Evolutionary conservation across 441 rosid genomes (phyloP).

Genomic region (Corymbia calophylla): DNA sequence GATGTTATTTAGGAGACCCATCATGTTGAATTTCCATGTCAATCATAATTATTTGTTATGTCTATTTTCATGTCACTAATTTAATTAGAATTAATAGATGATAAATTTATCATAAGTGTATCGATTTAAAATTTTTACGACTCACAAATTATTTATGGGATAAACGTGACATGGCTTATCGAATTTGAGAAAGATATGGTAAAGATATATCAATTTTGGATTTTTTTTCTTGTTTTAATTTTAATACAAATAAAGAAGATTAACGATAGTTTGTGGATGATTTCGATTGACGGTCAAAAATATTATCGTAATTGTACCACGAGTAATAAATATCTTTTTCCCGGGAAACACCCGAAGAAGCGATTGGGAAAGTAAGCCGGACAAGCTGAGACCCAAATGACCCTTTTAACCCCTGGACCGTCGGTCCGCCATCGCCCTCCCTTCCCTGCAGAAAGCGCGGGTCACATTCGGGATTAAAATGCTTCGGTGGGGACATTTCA

Average conservation of each 20-base stretch:
- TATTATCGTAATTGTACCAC: background rate
- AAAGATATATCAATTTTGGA: background rate
- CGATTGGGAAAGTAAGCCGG: background rate
- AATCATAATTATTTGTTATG: background rate
- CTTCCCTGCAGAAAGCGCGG: background rate
- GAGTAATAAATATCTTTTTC: background rate
- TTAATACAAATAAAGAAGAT: background rate
- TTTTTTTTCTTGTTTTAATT: background rate
- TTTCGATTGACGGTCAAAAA: background rate
- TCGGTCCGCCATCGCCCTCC: background rate
- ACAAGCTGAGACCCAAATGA: background rate
- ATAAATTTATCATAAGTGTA: accelerated
- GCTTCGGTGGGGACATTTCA: background rate
- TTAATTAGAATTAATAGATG: background rate
- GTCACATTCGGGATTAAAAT: background rate
- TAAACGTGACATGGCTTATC: too few relatives aligned
- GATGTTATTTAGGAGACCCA: background rate
- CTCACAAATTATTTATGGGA: background rate
- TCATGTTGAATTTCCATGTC: background rate
- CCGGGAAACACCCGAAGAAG: background rate
- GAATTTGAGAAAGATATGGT: background rate
- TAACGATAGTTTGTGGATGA: background rate
- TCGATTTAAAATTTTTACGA: background rate
- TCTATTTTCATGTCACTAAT: background rate
- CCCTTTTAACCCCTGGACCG: background rate